Conservation (phyloP, 192 early-diverging fungal species). For the Linnemannia elongata region DNA sequence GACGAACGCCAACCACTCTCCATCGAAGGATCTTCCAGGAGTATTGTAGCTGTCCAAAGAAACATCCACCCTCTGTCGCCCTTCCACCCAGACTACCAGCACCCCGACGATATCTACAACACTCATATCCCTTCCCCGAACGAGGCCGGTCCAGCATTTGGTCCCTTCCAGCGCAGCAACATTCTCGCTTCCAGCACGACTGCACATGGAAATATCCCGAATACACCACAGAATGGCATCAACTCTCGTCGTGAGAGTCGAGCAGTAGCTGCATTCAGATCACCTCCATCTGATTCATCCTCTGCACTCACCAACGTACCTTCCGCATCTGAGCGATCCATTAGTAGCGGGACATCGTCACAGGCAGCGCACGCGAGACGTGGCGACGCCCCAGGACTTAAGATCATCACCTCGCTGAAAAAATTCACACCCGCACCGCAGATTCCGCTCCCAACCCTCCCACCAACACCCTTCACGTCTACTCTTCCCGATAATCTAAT, state of each 20-base stretch:
- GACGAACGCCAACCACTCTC: conserved; percentile 18
- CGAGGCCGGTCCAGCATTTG: conserved; percentile 7
- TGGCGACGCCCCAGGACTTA: conserved; percentile 8
- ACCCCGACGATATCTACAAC: conserved; percentile 45
- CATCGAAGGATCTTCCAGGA: not conserved
- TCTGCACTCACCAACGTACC: not conserved
- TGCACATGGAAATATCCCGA: conserved; percentile 12
- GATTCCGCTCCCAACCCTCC: conserved; percentile 16
- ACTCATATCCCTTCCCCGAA: conserved; percentile 25
- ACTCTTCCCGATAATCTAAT: not conserved
- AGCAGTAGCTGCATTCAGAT: not conserved
- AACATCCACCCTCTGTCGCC: conserved; percentile 44
- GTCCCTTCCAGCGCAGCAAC: not conserved
- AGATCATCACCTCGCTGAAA: conserved; percentile 16
- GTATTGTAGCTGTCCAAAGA: conserved; percentile 4
- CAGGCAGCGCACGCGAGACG: not conserved
- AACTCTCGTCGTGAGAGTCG: conserved; percentile 25
- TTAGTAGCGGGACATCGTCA: not conserved
- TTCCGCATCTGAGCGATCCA: not conserved
- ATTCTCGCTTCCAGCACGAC: not conserved
- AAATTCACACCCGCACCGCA: conserved; percentile 13
- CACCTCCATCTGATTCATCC: not conserved
- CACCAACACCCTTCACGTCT: conserved; percentile 2
- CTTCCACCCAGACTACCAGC: conserved; percentile 46
- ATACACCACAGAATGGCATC: conserved; percentile 13